Evolutionary conservation across 805 yeast species (phyloP).

Genomic region (Clavispora phyllophila): DNA sequence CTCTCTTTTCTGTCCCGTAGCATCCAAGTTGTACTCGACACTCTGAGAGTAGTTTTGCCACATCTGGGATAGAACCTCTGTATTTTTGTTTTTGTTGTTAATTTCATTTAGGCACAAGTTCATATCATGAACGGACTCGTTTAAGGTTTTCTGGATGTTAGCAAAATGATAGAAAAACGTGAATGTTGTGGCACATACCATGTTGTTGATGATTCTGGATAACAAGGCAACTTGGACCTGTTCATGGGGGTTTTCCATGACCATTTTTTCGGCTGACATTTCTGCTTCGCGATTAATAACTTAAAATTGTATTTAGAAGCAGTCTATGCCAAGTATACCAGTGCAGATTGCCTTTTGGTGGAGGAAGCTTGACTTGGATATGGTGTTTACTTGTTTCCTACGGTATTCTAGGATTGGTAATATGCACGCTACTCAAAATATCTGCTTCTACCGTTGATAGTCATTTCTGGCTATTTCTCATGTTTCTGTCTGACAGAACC

Average conservation of each 20-base stretch:
- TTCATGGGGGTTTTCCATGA: conserved; percentile 84
- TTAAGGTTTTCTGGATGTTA: conserved; percentile 55
- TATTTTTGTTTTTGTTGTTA: conserved; percentile 61
- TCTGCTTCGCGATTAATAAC: not conserved
- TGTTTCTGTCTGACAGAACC: too few species aligned
- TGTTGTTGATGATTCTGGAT: conserved; percentile 69
- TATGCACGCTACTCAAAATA: too few species aligned
- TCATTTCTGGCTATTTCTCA: too few species aligned
- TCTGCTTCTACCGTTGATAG: too few species aligned
- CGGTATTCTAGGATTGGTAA: too few species aligned
- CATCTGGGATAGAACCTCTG: conserved; percentile 68
- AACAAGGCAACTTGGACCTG: conserved; percentile 72
- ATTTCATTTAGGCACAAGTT: conserved; percentile 58
- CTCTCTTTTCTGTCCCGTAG: conserved; percentile 59
- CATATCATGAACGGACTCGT: conserved; percentile 61
- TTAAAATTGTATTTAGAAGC: not conserved
- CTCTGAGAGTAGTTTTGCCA: conserved; percentile 74
- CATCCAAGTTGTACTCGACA: conserved; percentile 62
- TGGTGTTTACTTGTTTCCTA: not conserved
- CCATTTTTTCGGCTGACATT: not conserved
- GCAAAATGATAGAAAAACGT: conserved; percentile 1
- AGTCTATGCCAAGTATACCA: not conserved
- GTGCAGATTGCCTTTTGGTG: not conserved
- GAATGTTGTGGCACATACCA: conserved; percentile 45
- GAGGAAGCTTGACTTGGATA: not conserved